Percentiles rank a stretch among this genome's conserved stretches.
Evolutionary conservation across 352 stramenopile genomes (phyloP).

Genomic region (Globisporangium splendens): DNA sequence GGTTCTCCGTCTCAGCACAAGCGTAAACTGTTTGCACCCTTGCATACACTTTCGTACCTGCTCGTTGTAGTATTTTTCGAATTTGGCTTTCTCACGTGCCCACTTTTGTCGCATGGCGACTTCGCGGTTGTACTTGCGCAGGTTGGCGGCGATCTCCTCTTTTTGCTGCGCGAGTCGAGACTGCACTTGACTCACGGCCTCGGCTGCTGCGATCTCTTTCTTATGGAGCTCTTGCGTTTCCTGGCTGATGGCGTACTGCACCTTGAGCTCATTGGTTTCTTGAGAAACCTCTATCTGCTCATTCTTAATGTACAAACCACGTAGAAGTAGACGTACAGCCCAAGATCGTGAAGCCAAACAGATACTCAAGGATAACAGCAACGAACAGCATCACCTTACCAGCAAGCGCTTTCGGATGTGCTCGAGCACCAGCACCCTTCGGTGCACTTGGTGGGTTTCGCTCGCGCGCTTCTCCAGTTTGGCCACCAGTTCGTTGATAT

Average conservation of each 20-base stretch:
- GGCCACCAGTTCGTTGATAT: constrained; percentile 68
- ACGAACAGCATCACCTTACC: constrained; percentile 12
- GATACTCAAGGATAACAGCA: neutral
- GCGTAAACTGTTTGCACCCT: neutral
- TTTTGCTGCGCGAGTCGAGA: constrained; percentile 64
- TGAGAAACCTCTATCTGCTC: constrained; percentile 50
- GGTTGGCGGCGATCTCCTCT: constrained; percentile 54
- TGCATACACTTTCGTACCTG: constrained; percentile 29
- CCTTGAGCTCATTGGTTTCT: constrained; percentile 64
- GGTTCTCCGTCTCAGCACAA: neutral
- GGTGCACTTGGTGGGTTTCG: constrained; percentile 60
- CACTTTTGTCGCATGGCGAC: constrained; percentile 72
- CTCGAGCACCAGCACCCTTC: constrained; percentile 63
- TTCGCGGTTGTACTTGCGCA: constrained; percentile 64
- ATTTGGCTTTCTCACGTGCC: constrained; percentile 76
- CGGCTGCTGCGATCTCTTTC: constrained; percentile 63
- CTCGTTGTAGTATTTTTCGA: constrained; percentile 83
- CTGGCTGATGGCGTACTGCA: constrained; percentile 47
- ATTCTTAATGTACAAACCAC: constrained; percentile 15
- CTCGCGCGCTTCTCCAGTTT: constrained; percentile 56
- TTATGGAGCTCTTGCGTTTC: constrained; percentile 76
- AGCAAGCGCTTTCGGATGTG: constrained; percentile 78
- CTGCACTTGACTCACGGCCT: constrained; percentile 72
- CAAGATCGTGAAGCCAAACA: too few species aligned
- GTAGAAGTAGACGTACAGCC: too few species aligned